Evolutionary conservation across 352 stramenopile species (phyloP).

Genomic region (Phytophthora nicotianae): DNA sequence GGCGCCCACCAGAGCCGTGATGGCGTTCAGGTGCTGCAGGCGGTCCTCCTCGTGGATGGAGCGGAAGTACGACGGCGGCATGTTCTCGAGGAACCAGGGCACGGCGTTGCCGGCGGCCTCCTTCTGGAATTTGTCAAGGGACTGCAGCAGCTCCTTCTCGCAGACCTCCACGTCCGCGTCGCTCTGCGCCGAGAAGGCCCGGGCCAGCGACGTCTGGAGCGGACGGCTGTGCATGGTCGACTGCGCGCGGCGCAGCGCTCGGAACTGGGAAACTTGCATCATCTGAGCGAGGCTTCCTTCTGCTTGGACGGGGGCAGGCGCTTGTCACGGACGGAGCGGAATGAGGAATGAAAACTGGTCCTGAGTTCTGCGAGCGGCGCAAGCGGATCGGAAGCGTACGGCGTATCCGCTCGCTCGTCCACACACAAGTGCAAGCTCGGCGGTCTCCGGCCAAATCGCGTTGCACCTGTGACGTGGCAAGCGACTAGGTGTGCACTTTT

Average conservation of each 20-base stretch:
- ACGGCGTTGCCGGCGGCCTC: constrained; percentile 74
- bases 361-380: neutral
- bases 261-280: constrained; percentile 70
- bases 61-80: constrained; percentile 90
- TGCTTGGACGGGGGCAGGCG: constrained; percentile 19
- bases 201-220: constrained; percentile 40
- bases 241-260: constrained; percentile 50
- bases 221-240: constrained; percentile 32
- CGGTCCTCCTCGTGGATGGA: constrained; percentile 85
- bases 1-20: constrained; percentile 78
- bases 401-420: neutral
- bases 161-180: constrained; percentile 27
- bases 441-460: constrained; percentile 26
- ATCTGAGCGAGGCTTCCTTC: constrained; percentile 35
- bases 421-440: constrained; percentile 21
- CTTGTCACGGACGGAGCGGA: constrained; percentile 26
- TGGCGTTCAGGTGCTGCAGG: constrained; percentile 88
- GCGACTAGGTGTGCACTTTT: constrained; percentile 25
- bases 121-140: constrained; percentile 76
- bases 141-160: constrained; percentile 52
- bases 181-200: constrained; percentile 55
- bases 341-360: constrained; percentile 29
- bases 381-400: neutral
- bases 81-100: constrained; percentile 90
- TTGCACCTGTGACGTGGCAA: constrained; percentile 25